Base-by-base conservation (phyloP, 129 eudicot genomes). In the Flaveria brownii region DNA sequence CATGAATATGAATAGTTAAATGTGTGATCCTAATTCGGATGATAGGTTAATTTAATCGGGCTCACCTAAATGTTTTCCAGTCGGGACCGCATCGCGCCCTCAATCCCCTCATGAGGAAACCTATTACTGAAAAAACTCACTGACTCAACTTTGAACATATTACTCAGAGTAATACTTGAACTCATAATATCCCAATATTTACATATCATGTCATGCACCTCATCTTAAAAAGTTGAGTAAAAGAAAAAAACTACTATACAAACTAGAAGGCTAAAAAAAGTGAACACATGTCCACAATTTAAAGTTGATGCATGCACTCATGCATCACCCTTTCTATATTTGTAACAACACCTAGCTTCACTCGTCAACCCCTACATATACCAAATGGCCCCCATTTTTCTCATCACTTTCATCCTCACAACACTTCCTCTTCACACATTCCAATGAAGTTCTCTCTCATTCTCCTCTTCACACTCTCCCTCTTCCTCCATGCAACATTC, bases 381-480 rank as follows among this genome's bases (percentile, higher is more conserved):
- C 71, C 81, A 30, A 13, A 20, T 18, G 64, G 68, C 83, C 15
- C 64, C 62, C 74, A 71, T 71, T 76, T 81, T 66, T 77, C 78
- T 72, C 84, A 64, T 55, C 33, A 70, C 77, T 74, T 79, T 69
- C 72, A 54, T 74, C 78, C 75, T 77, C 78, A 57, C 81, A 73
- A 43, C 16, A 65, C 12, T 52, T 9, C 46, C 20, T 70, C 12
- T 79, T 26, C 66, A 79, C 30, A 2, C 47, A 54, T 60, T 55
- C 85, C 85, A 25, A 81, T 82, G 82, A 86, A 75, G 85, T 51
- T 82, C 52, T 41, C 77, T 20, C 36, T 85, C 68, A 50, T 87
- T 79, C 84, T 87, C 81, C 71, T 87, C 70, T 76, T 85, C 18
- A 73, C 85, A 63, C 78, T 72, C 57, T 81, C 84, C 42, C 72